These are phyloP conservation scores for Plantago major DNA, from an alignment of 257 asterid species.

Conservation along the genomic window DNA sequence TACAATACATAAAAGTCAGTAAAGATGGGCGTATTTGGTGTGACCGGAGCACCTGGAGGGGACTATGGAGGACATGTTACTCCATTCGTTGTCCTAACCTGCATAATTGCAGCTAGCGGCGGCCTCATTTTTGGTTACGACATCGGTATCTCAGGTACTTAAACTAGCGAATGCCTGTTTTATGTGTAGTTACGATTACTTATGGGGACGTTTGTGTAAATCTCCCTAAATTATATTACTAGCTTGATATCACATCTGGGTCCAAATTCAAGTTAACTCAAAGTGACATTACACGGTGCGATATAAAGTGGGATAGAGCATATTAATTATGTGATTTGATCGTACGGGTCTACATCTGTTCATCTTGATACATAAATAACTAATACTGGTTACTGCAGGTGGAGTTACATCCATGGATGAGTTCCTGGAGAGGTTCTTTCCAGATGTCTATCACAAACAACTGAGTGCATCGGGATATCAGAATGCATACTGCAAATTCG, in stretches of 20 bases:
- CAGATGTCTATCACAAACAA: constrained; percentile 31
- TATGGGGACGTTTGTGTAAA: too few species aligned
- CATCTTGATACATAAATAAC: too few species aligned
- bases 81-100: constrained; percentile 32
- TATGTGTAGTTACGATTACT: too few species aligned
- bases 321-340: background rate
- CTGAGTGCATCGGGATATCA: background rate
- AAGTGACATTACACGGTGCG: too few species aligned
- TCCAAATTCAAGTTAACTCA: too few species aligned
- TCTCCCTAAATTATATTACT: background rate
- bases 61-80: constrained; percentile 41
- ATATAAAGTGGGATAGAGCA: background rate
- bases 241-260: too few species aligned
- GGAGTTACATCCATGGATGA: constrained; percentile 74
- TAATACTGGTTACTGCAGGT: constrained; percentile 26
- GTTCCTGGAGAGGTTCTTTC: constrained; percentile 51
- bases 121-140: constrained; percentile 60
- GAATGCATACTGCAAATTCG: constrained; percentile 50
- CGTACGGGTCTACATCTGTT: too few species aligned
- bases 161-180: background rate
- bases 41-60: constrained; percentile 8
- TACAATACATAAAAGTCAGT: background rate
- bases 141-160: constrained; percentile 49
- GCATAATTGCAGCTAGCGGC: constrained; percentile 52
- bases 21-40: constrained; percentile 37